A percentile compares a stretch with the other conserved stretches of the same genome.
Evolutionary conservation across 768 basidiomycete genomes (phyloP).

Genomic region (Boletus sp.): DNA sequence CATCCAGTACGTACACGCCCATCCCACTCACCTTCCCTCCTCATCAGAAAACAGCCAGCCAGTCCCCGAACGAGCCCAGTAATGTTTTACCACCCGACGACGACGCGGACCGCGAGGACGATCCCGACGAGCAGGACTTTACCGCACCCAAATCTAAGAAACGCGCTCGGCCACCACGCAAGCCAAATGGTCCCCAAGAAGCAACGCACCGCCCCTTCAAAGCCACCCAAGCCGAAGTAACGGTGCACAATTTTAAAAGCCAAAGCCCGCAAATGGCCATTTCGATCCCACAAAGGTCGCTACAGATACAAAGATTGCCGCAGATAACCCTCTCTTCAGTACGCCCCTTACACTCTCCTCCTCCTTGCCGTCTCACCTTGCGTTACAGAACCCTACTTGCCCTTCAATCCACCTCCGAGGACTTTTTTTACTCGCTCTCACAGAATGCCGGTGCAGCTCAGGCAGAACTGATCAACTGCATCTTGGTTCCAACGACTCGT

Average conservation of each 20-base stretch:
- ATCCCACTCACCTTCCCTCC: not conserved
- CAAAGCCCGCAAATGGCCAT: constrained; percentile 43
- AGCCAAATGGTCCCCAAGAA: constrained; percentile 47
- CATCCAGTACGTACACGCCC: constrained; percentile 42
- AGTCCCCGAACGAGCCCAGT: constrained; percentile 47
- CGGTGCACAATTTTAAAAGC: constrained; percentile 36
- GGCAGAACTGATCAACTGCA: constrained; percentile 86
- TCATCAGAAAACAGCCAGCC: constrained; percentile 21
- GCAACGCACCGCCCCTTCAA: constrained; percentile 43
- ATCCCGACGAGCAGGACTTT: constrained; percentile 39
- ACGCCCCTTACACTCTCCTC: constrained; percentile 32
- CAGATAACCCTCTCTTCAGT: constrained; percentile 93
- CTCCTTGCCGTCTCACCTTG: constrained; percentile 4
- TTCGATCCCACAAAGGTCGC: constrained; percentile 66
- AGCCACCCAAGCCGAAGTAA: constrained; percentile 27
- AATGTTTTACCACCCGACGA: constrained; percentile 45
- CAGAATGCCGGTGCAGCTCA: constrained; percentile 66
- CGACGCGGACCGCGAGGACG: too few relatives aligned
- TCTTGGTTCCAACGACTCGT: constrained; percentile 88
- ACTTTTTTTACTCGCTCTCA: constrained; percentile 83
- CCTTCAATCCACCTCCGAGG: constrained; percentile 83
- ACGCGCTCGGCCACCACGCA: constrained; percentile 38
- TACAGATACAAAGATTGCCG: constrained; percentile 73
- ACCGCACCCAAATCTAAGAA: constrained; percentile 41
- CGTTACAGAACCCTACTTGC: constrained; percentile 85